Evolutionary conservation across 352 stramenopile species (phyloP), one percentile per base, ranked within the genome.

Genomic region (Blastocystis sp.): DNA sequence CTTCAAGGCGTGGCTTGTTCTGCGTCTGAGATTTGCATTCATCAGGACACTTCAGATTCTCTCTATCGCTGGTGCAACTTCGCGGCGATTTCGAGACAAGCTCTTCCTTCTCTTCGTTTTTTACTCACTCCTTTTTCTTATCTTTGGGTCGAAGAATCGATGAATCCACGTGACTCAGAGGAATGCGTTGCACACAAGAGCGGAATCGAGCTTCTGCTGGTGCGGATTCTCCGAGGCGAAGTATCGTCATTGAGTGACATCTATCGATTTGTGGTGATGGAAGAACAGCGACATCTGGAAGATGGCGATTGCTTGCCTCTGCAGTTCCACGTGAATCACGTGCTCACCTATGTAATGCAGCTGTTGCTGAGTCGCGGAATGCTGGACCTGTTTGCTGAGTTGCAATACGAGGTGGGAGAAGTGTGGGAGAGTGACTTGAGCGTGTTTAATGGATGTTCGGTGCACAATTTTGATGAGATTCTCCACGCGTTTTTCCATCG

Each of bases 221-320:
- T 84, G 29, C 34, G 18, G 20, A 3, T 84, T 8, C 13, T 84
- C 34, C 73, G 47, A 8, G 34, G 29, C 3, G 37, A 37, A 0
- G n/a, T 53, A 8, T 4, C 4, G 20, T 18, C 20, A 0, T 23
- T 84, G 39, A 54, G 53, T 13, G 73, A 84, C 39, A 55, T 84
- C 9, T 84, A 84, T 43, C 73, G 73, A 47, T 84, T 84, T 45
- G 47, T 84, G 2, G n/a, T 84, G 5, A 84, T 84, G 73, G 73
- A 84, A 23, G 73, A 84, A 29, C 59, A 84, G 4, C 73, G 73
- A 11, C 73, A 84, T 45, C 20, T 29, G 2, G 73, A 84, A 47
- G 13, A 66, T 11, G 2, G 47, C 20, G 6, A 84, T 20, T 5
- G 20, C 3, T 20, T 84, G 9, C 15, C 47, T 45, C 47, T 7